phyloP scores from a whole-genome alignment of 495 filamentous ascomycete species.

The Elasticomyces elasticus region DNA sequence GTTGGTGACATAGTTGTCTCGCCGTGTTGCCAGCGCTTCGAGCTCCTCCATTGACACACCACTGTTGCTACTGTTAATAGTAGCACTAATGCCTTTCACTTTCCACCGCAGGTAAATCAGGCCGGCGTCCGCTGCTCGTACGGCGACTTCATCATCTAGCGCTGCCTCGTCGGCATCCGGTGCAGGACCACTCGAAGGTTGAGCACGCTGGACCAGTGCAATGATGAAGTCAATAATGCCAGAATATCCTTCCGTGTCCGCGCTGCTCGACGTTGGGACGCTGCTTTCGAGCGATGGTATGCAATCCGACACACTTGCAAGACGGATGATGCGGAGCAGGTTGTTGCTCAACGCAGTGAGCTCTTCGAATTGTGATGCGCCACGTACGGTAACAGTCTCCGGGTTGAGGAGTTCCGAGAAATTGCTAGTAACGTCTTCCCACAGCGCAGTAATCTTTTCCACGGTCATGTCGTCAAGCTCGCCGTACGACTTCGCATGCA shows the following conservation, averaged over 20 bases:
- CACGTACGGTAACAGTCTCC: conserved; percentile 52
- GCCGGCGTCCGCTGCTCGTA: conserved; percentile 57
- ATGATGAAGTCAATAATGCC: conserved; percentile 53
- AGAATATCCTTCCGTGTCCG: conserved; percentile 11
- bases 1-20: conserved; percentile 46
- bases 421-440: conserved; percentile 69
- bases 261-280: conserved; percentile 24
- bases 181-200: conserved; percentile 44
- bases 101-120: conserved; percentile 97
- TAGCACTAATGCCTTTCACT: conserved; percentile 37
- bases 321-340: conserved; percentile 71
- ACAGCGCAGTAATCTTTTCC: conserved; percentile 65
- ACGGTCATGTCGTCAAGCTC: conserved; percentile 79
- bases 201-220: conserved; percentile 55
- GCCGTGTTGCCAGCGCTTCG: conserved; percentile 48
- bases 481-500: conserved; percentile 76
- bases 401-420: conserved; percentile 58
- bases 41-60: conserved; percentile 42
- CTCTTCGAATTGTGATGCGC: conserved; percentile 48
- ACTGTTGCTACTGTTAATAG: conserved; percentile 11
- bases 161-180: conserved; percentile 47
- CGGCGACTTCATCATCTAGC: conserved; percentile 65
- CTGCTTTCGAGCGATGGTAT: conserved; percentile 59
- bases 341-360: conserved; percentile 66
- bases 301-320: conserved; percentile 71